Base-by-base conservation (phyloP, 2,329 filamentous ascomycete genomes). In the Talaromyces marneffei region DNA sequence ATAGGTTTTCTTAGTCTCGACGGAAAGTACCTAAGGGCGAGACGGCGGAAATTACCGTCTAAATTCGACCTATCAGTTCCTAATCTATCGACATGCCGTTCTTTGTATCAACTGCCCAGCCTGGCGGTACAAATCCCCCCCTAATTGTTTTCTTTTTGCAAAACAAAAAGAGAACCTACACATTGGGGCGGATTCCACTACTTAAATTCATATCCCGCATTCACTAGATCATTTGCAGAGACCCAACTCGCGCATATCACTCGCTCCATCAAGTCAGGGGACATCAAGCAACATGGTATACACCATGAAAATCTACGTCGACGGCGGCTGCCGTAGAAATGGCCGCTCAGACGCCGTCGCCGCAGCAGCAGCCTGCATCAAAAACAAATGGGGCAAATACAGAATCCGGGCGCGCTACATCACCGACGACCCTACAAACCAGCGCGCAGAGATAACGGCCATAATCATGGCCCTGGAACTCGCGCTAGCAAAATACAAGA, bases 291-390 rank as follows among this genome's bases (percentile, higher is more conserved):
- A 6, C 1, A 58, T 58, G 55, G 25, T 27, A 6, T 48, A 58
- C 40, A 48, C 10, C 2, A 58, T 58, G 29, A 20, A 52, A 18
- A 52, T 59, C 29, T 53, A 59, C 33, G 57, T 59, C 14, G 57
- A 52, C 27, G 57, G 57, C 18, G 44, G 44, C 20, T 52, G 57
- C 8, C 14, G 31, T 9, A 9, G 44, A 27, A 59, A 52, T 33
- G 57, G 31, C 0, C 3, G 3, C 4, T 5, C 29, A 12, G 20
- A 29, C 18, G 40, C 57, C 18, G 39, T 40, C 29, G 57, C 29
- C 20, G 57, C 44, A 6, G 57, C 31, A 18, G 42, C 57, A 10
- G 57, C 44, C 3, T 16, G 23, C 25, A 4, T 5, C 12, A 29
- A 40, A 25, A 35, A 4, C 8, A 20, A 14, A 9, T 52, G 31